A percentile compares a stretch with the other conserved stretches of the same genome.
Evolutionary conservation across 2,329 filamentous ascomycete species (phyloP).

Genomic region (Xylariaceae sp.): DNA sequence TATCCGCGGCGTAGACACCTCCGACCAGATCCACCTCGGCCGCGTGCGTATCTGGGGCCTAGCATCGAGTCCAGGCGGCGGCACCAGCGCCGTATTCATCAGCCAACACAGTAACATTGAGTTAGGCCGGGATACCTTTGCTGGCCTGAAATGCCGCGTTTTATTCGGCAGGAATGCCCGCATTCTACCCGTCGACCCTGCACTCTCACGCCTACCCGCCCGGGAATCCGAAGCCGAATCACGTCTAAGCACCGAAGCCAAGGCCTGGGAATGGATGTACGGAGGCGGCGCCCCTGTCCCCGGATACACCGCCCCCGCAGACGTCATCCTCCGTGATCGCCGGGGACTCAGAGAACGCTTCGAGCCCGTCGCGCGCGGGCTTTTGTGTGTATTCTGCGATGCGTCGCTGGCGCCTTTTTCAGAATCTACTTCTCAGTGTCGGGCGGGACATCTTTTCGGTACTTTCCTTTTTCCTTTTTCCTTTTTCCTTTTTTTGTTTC

Average conservation of each 20-base stretch:
- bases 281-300: slow-evolving; percentile 44
- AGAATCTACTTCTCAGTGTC: slow-evolving; percentile 36
- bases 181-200: neutral
- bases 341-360: slow-evolving; percentile 36
- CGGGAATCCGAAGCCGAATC: neutral
- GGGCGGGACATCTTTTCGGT: slow-evolving; percentile 37
- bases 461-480: neutral
- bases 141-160: slow-evolving; percentile 34
- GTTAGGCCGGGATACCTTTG: slow-evolving; percentile 39
- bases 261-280: slow-evolving; percentile 56
- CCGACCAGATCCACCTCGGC: slow-evolving; percentile 43
- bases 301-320: slow-evolving; percentile 25
- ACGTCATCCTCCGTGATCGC: neutral
- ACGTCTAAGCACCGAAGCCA: slow-evolving; percentile 47
- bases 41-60: slow-evolving; percentile 51
- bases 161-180: slow-evolving; percentile 31
- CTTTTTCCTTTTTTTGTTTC: neutral
- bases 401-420: slow-evolving; percentile 30
- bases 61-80: slow-evolving; percentile 46
- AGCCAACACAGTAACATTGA: slow-evolving; percentile 45
- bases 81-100: slow-evolving; percentile 46
- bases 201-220: no score
- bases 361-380: slow-evolving; percentile 29
- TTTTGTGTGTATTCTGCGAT: slow-evolving; percentile 46
- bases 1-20: slow-evolving; percentile 26